A percentile compares a stretch with the other conserved stretches of the same genome.
Conservation (phyloP, 1,139 yeast species). For the Suhomyces ambrosiae region DNA sequence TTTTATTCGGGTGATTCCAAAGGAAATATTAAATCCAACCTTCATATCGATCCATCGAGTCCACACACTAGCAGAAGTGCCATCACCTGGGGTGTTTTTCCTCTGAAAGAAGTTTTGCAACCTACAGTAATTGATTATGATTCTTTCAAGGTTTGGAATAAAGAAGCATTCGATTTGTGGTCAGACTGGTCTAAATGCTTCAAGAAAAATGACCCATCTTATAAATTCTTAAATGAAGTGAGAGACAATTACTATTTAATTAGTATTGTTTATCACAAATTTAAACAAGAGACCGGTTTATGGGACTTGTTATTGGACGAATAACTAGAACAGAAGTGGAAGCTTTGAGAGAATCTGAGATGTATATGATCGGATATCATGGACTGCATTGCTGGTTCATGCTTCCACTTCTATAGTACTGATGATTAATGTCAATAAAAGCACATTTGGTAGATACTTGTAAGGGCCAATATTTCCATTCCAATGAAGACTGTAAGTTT, state of each 20-base stretch:
- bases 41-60: conserved; percentile 33
- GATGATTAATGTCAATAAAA: not conserved
- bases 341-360: conserved; percentile 11
- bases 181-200: conserved; percentile 88
- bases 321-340: conserved; percentile 23
- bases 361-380: not conserved
- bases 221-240: conserved; percentile 60
- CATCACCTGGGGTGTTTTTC: conserved; percentile 97
- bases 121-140: conserved; percentile 88
- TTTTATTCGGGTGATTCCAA: conserved; percentile 70
- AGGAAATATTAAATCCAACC: conserved; percentile 62
- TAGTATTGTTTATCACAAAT: conserved; percentile 85
- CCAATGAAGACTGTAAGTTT: not conserved
- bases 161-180: conserved; percentile 92
- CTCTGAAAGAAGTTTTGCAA: conserved; percentile 80
- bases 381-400: not conserved
- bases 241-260: conserved; percentile 71
- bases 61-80: conserved; percentile 56
- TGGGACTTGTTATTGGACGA: conserved; percentile 64
- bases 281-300: conserved; percentile 67
- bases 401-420: conserved; percentile 1
- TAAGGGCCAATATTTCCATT: not conserved
- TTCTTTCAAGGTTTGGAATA: conserved; percentile 89
- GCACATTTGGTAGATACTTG: not conserved
- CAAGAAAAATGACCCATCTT: conserved; percentile 54